Evolutionary conservation across 768 basidiomycete species (phyloP).

Genomic region (Dendrothele bispora): DNA sequence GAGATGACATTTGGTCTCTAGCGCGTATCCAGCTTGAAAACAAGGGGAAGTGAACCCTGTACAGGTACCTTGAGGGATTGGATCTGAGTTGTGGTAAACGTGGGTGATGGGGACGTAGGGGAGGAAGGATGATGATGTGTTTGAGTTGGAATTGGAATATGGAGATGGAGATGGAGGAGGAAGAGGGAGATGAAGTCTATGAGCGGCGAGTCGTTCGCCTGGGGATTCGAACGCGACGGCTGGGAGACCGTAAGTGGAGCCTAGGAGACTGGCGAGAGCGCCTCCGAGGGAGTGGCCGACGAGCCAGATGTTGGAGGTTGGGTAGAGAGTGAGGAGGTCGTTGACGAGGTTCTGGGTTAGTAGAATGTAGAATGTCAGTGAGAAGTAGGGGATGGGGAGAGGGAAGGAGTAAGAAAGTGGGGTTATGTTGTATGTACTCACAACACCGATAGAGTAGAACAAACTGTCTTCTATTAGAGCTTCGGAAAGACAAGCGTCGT

Average conservation of each 20-base stretch:
- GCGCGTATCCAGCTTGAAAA: constrained; percentile 81
- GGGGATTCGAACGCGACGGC: constrained; percentile 91
- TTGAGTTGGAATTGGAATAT: background rate
- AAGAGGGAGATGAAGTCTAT: constrained; percentile 83
- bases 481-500: constrained; percentile 76
- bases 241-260: constrained; percentile 87
- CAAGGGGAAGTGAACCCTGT: constrained; percentile 77
- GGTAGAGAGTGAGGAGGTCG: constrained; percentile 83
- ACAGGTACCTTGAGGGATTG: constrained; percentile 84
- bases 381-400: constrained; percentile 1
- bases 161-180: constrained; percentile 41
- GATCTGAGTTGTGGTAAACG: constrained; percentile 90
- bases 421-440: constrained; percentile 37
- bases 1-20: constrained; percentile 86
- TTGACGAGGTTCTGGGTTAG: constrained; percentile 74
- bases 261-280: constrained; percentile 82
- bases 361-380: background rate
- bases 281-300: constrained; percentile 93
- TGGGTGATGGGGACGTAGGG: constrained; percentile 44
- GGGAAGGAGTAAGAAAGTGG: background rate
- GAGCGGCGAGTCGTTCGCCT: constrained; percentile 69
- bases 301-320: constrained; percentile 84
- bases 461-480: constrained; percentile 86
- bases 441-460: constrained; percentile 90
- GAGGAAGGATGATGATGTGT: background rate